phyloP scores from a whole-genome alignment of 345 rosid genomes.

The Arabidopsis arenosa region DNA sequence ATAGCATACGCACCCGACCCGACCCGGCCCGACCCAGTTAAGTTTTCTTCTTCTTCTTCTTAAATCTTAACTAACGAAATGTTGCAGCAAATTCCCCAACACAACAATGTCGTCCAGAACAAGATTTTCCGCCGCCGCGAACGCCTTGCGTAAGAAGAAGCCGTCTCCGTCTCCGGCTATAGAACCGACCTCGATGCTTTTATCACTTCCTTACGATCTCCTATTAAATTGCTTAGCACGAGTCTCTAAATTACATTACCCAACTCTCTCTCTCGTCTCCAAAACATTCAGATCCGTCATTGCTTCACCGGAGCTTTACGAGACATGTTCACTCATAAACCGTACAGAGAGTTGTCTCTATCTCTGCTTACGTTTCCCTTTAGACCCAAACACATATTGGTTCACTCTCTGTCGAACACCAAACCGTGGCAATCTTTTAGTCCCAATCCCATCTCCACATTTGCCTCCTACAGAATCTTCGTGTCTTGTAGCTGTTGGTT shows the following conservation, averaged over 20 bases:
- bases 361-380: slow-evolving; percentile 1
- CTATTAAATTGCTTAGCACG: neutral
- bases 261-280: neutral
- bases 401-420: slow-evolving; percentile 18
- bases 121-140: neutral
- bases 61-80: too few species aligned
- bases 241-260: neutral
- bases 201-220: neutral
- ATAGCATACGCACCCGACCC: too few species aligned
- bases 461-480: neutral
- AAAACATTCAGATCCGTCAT: neutral
- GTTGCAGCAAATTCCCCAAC: too few species aligned
- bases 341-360: slow-evolving; percentile 12
- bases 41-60: too few species aligned
- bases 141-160: neutral
- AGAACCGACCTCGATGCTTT: neutral
- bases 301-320: slow-evolving; percentile 6
- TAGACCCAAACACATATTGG: neutral
- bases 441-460: slow-evolving; percentile 1
- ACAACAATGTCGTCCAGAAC: neutral
- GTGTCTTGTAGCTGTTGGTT: slow-evolving; percentile 1
- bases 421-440: neutral
- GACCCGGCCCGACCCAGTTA: too few species aligned
- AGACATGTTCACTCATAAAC: neutral
- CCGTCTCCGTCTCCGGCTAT: neutral